Evolutionary conservation across 2,329 filamentous ascomycete species (phyloP).

Genomic region (Monosporascus sp.): DNA sequence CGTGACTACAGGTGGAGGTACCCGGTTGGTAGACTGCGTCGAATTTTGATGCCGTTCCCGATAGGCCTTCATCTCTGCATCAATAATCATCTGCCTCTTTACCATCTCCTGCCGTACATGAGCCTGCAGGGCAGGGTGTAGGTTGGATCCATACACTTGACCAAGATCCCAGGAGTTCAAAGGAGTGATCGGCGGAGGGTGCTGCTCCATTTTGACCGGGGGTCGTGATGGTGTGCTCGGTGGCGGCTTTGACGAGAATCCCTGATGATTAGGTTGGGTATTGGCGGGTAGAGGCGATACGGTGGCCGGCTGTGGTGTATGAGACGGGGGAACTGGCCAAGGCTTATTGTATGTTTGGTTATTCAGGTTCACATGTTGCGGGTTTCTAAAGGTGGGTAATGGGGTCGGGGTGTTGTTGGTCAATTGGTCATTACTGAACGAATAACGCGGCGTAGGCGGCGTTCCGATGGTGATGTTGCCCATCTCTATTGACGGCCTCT

Average conservation of each 20-base stretch:
- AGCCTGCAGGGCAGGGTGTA: conserved; percentile 27
- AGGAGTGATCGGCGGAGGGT: neutral
- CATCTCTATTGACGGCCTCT: conserved; percentile 16
- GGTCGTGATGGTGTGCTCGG: conserved; percentile 1
- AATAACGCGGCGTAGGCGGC: conserved; percentile 10
- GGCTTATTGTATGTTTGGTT: neutral
- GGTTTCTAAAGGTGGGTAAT: neutral
- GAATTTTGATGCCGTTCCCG: neutral
- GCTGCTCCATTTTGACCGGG: conserved; percentile 2
- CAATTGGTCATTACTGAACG: conserved; percentile 7
- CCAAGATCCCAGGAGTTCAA: conserved; percentile 9
- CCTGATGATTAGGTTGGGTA: neutral
- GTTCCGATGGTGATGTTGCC: conserved; percentile 5
- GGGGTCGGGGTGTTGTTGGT: conserved; percentile 1
- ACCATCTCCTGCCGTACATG: conserved; percentile 26
- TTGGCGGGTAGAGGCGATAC: neutral
- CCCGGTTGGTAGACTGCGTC: neutral
- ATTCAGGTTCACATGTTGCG: neutral
- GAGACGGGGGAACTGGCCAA: neutral
- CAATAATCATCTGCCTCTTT: conserved; percentile 12
- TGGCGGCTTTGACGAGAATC: conserved; percentile 2
- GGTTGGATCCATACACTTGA: conserved; percentile 9
- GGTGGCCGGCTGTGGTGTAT: neutral
- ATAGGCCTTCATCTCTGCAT: conserved; percentile 1
- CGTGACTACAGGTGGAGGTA: neutral